A percentile compares a stretch with the other conserved stretches of the same genome.
Conservation (phyloP, 1,139 yeast genomes). For the Starmera stellimalicola region DNA sequence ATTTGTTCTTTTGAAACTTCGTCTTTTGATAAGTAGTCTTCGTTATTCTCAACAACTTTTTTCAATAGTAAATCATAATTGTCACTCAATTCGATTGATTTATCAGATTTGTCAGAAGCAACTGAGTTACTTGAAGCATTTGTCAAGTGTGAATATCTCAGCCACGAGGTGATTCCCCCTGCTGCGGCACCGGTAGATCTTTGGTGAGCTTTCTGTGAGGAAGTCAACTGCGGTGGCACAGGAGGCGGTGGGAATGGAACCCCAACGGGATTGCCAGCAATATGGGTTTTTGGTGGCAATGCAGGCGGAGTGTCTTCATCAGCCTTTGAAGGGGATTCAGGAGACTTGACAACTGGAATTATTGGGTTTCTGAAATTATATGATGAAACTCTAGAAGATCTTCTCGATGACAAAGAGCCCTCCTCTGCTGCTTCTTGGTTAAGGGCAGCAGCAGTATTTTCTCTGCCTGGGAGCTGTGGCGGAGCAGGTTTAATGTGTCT, state of each 20-base stretch:
- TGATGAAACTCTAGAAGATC: not conserved
- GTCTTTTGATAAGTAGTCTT: constrained; percentile 24
- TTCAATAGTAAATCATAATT: constrained; percentile 34
- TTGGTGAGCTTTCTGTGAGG: constrained; percentile 14
- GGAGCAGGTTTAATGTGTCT: constrained; percentile 3
- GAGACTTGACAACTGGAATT: constrained; percentile 1
- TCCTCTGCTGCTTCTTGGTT: not conserved
- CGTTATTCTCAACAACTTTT: constrained; percentile 29
- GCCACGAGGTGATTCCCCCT: constrained; percentile 14
- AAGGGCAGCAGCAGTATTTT: not conserved
- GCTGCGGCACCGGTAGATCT: constrained; percentile 1
- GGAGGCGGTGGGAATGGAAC: constrained; percentile 17
- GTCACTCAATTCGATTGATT: constrained; percentile 18
- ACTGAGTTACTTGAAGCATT: constrained; percentile 1
- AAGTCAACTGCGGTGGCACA: constrained; percentile 18
- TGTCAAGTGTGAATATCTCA: constrained; percentile 7
- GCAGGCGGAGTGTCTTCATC: constrained; percentile 22
- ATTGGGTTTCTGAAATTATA: constrained; percentile 2
- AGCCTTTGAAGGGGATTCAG: constrained; percentile 12
- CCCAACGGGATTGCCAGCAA: constrained; percentile 4
- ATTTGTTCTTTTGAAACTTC: constrained; percentile 37
- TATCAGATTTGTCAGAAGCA: constrained; percentile 7
- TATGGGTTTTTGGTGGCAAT: constrained; percentile 16
- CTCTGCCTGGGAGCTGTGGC: constrained; percentile 8
- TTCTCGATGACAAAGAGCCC: constrained; percentile 1